Base-by-base conservation (phyloP, 768 basidiomycete genomes). In the Panaeolus papilionaceus region DNA sequence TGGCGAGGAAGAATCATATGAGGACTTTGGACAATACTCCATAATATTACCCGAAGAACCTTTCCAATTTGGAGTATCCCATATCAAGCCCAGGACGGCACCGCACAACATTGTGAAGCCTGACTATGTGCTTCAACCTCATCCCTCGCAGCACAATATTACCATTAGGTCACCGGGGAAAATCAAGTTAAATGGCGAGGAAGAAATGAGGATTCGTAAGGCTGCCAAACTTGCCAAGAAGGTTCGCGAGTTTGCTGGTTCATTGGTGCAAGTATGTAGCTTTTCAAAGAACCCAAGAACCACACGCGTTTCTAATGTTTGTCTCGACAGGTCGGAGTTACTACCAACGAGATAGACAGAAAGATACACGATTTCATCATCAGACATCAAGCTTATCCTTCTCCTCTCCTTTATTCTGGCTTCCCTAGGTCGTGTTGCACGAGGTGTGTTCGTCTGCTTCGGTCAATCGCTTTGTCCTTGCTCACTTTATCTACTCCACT, bases 341-440 rank as follows among this genome's bases (percentile, higher is more conserved):
- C 94, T 3, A 97, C 96, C 9, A 85, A 91, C 65, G 78, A 79
- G 12, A 89, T 98, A 62, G 95, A 98, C 75, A 78, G 81, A 12
- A 82, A 84, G 0, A 80, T 96, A 44, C 95, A 96, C 66, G 83
- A 90, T 6, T 89, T 86, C 67, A 91, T 96, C 66, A 70, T 93
- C 44, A 77, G 82, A 0, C 83, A 85, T 71, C 84, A 83, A 26
- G 96, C 94, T 7, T 98, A 97, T 76, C 96, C 96, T 0, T 96
- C 95, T 9, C 93, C 96, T 0, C 79, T 97, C 62, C 84, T 82
- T 0, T 97, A 96, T 75, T 79, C 82, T 9, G 91, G 87, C 8
- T 95, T 88, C 75, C 92, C 93, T 9, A 87, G 86, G 67, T 90
- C 92, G 20, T 91, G 92, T 73, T 94, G 93, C 74, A 94, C 93